Percentiles rank a stretch among this genome's conserved stretches.
These are phyloP conservation scores for Skeletonema grethae DNA, from an alignment of 108 stramenopile species.

Conservation along the genomic window DNA sequence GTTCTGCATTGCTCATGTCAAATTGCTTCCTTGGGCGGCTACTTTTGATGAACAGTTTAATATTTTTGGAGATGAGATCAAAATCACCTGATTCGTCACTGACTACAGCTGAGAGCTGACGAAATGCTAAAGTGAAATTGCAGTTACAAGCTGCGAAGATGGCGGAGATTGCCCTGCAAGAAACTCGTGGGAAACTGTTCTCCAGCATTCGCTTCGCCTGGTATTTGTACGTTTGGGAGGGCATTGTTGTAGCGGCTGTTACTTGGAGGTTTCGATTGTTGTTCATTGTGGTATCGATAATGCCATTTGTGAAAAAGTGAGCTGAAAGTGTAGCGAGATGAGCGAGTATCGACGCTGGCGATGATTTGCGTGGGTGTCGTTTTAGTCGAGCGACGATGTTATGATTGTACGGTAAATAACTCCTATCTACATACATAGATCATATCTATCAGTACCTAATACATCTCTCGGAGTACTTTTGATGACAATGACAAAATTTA, in stretches of 20 bases:
- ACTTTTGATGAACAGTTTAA: constrained; percentile 4
- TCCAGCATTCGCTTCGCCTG: not conserved
- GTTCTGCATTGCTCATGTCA: not conserved
- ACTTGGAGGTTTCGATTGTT: not conserved
- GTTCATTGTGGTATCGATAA: no score
- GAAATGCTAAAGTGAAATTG: not conserved
- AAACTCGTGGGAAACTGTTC: not conserved
- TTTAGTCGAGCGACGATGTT: no score
- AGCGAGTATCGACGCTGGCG: no score
- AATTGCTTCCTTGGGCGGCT: not conserved
- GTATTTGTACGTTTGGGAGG: not conserved
- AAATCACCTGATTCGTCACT: not conserved
- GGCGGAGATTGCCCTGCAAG: not conserved
- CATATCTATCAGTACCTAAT: no score
- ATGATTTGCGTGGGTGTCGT: no score
- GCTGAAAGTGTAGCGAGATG: not conserved
- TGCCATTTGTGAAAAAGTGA: not conserved
- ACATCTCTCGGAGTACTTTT: no score
- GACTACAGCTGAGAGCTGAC: not conserved
- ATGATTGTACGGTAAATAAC: no score
- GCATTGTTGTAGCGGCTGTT: not conserved
- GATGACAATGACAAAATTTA: no score
- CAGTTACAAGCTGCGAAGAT: not conserved
- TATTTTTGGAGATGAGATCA: not conserved
- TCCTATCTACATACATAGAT: no score